Evolutionary conservation across 2,329 filamentous ascomycete species (phyloP).

Genomic region (Aspergillus pseudoterreus): DNA sequence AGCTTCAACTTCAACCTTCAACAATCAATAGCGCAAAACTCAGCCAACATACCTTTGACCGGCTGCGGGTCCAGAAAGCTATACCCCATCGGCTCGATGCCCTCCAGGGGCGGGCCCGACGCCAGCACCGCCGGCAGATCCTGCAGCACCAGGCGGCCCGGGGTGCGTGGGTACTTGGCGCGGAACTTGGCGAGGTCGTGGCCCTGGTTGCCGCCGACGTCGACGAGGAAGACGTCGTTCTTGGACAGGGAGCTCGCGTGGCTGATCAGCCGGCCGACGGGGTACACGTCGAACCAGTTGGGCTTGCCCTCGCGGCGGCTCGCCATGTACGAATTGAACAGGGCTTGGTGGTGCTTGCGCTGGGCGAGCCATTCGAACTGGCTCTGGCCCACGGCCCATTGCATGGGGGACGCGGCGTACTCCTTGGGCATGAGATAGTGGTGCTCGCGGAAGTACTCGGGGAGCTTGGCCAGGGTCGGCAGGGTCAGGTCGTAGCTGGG

Average conservation of each 20-base stretch:
- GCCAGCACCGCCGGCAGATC: slow-evolving; percentile 33
- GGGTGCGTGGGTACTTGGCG: slow-evolving; percentile 27
- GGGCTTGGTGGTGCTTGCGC: slow-evolving; percentile 20
- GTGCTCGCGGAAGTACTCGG: slow-evolving; percentile 26
- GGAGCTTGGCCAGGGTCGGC: slow-evolving; percentile 28
- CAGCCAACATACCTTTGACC: slow-evolving; percentile 18
- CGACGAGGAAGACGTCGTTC: slow-evolving; percentile 36
- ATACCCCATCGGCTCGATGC: slow-evolving; percentile 30
- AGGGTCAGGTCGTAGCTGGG: slow-evolving; percentile 28
- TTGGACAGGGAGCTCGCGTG: slow-evolving; percentile 13
- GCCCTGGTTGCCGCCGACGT: slow-evolving; percentile 42
- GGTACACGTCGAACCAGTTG: slow-evolving; percentile 32
- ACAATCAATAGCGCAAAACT: not conserved
- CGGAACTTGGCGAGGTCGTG: slow-evolving; percentile 34
- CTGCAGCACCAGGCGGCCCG: slow-evolving; percentile 37
- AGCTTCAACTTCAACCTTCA: not conserved
- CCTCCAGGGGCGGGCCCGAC: slow-evolving; percentile 7
- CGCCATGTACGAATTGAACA: slow-evolving; percentile 34
- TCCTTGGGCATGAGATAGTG: slow-evolving; percentile 26
- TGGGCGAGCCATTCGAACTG: slow-evolving; percentile 32
- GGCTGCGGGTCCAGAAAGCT: slow-evolving; percentile 33
- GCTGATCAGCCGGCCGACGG: slow-evolving; percentile 21
- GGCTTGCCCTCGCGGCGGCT: slow-evolving; percentile 27
- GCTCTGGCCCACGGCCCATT: slow-evolving; percentile 29
- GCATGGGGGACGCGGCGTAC: slow-evolving; percentile 27